Base-by-base conservation (phyloP, 208 protist genomes). In the Crithidia acanthocephali region DNA sequence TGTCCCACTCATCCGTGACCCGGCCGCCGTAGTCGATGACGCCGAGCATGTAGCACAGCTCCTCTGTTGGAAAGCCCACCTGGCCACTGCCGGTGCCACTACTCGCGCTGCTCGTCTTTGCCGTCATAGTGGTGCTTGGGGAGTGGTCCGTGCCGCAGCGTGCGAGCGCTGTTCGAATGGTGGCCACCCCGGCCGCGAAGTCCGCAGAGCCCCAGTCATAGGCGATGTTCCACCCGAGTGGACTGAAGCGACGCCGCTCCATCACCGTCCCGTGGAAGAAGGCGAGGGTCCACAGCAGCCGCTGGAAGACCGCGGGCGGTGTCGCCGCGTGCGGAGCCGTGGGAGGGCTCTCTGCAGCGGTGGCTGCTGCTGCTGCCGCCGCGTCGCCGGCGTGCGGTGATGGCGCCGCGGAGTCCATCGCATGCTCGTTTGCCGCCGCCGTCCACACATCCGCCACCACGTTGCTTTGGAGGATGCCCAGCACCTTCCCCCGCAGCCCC, bases 21-120 rank as follows among this genome's bases (percentile, higher is more conserved):
- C 95, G 83, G 15, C 97, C 97, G 56, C 96, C 95, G 72, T 98
- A 98, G 84, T 98, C 93, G 50, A 99, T 97, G 50, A 95, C 84
- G 71, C 91, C 94, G 37, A 94, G 84, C 85, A 98, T 93, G 79
- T 95, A 98, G 33, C 65, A 70, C 44, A 98, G 72, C 65, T 93
- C 95, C 73, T 74, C 72, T 66, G 85, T 97, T 42, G 94, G 93
- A 16, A 91, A 52, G 35, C 35, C 35, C 11, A 40, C 35, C 35
- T 5, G 11, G 35, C 8, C 2, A 7, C 7, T 15, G 22, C 9
- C 16, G 58, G 79, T 74, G 13, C 48, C 10, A 28, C 37, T 10
- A 28, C 44, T 60, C 15, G 5, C 27, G 44, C 33, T 52, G 62
- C 48, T 48, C n/a, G n/a, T n/a, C n/a, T n/a, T n/a, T n/a, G n/a